Base-by-base conservation (phyloP, 768 basidiomycete species). In the Tulasnella sp. region DNA sequence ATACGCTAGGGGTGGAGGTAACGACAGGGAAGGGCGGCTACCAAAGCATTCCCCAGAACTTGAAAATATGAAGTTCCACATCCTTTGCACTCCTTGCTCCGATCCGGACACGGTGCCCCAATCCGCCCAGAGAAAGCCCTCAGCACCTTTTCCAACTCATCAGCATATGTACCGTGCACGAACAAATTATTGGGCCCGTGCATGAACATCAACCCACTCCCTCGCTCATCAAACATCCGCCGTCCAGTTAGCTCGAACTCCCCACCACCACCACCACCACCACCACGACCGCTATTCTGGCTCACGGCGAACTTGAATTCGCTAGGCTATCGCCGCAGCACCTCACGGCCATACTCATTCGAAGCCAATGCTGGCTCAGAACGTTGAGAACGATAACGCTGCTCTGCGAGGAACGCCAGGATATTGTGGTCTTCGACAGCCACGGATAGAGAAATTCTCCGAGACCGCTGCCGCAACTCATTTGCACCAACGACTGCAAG, bases 131-230 rank as follows among this genome's bases (percentile, higher is more conserved):
- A 76, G 40, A 78, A 78, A 37, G 68, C 37, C 34, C 77, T 77
- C 34, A 78, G 12, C 31, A 67, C 77, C 7, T 67, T 29, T 40
- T 78, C 77, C 14, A 67, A 58, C 4, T 76, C 77, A 29, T 42
- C 37, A 9, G 19, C 14, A 58, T 78, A 76, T 14, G 39, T 54
- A 19, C 67, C 77, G 49, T 72, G 71, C 31, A 78, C 38, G 38
- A 72, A 76, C 34, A 78, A 25, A 58, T 78, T 64, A 2, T n/a
- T 12, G 0, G 58, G 34, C 9, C 69, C 42, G 29, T 70, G 45
- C 77, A 78, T 76, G 42, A 78, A 78, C 22, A 78, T 45, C 9
- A 78, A 17, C 5, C 76, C 76, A 19, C 45, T 77, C 9, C 76
- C 76, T 1, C 12, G 17, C 11, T 52, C 54, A 8, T 36, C 39